These are phyloP conservation scores for Orbilia quercus DNA, from an alignment of 2,329 filamentous ascomycete species.

Conservation along the genomic window DNA sequence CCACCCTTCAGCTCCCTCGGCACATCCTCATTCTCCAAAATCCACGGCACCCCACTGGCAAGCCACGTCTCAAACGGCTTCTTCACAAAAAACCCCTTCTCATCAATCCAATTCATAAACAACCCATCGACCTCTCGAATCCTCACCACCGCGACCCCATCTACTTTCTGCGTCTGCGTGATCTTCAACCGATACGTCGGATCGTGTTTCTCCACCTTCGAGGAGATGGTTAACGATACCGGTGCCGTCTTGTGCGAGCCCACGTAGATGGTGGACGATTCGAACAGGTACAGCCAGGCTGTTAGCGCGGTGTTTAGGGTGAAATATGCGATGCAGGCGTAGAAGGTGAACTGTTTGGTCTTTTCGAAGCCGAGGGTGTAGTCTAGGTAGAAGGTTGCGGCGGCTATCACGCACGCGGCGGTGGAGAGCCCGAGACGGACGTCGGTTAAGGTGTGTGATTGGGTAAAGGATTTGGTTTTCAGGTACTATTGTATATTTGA, in stretches of 20 bases:
- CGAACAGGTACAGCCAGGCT: slow-evolving; percentile 84
- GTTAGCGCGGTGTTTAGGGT: slow-evolving; percentile 81
- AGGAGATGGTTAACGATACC: slow-evolving; percentile 76
- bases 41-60: slow-evolving; percentile 71
- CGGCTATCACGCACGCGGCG: slow-evolving; percentile 80
- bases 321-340: slow-evolving; percentile 82
- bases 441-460: slow-evolving; percentile 83
- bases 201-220: slow-evolving; percentile 79
- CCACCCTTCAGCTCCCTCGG: slow-evolving; percentile 36
- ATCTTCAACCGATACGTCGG: slow-evolving; percentile 83
- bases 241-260: slow-evolving; percentile 73
- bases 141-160: slow-evolving; percentile 61
- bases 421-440: slow-evolving; percentile 87
- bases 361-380: slow-evolving; percentile 85
- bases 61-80: slow-evolving; percentile 82
- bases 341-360: slow-evolving; percentile 83
- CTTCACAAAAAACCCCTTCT: slow-evolving; percentile 76
- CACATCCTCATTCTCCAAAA: slow-evolving; percentile 47
- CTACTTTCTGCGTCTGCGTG: slow-evolving; percentile 65
- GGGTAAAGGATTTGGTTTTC: slow-evolving; percentile 83
- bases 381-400: slow-evolving; percentile 87
- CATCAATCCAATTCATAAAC: slow-evolving; percentile 82
- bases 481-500: slow-evolving; percentile 75
- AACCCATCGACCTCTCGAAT: slow-evolving; percentile 70
- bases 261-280: slow-evolving; percentile 83